Percentiles rank a stretch among this genome's conserved stretches.
phyloP scores from a whole-genome alignment of 805 yeast species.

The Zygoascus bituminiphila region DNA sequence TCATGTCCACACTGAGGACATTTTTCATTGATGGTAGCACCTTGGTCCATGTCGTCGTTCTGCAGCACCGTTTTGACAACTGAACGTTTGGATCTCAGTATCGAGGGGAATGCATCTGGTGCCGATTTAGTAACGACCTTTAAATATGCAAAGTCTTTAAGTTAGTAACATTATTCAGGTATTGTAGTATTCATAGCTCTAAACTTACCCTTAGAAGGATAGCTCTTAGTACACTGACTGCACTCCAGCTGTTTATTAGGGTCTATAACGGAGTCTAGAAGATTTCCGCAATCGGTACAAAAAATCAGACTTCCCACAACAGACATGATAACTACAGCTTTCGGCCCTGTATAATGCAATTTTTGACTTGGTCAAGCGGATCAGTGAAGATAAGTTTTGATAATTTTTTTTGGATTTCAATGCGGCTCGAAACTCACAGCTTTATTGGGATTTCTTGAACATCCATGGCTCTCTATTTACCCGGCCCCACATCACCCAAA shows the following conservation, averaged over 20 bases:
- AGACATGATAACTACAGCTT: constrained; percentile 57
- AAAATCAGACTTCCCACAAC: constrained; percentile 93
- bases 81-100: constrained; percentile 70
- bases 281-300: constrained; percentile 87
- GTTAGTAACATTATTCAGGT: not conserved
- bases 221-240: constrained; percentile 39
- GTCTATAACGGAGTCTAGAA: constrained; percentile 60
- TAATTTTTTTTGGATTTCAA: too few relatives aligned
- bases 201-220: constrained; percentile 33
- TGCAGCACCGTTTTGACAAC: constrained; percentile 80
- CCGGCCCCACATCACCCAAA: not conserved
- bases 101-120: constrained; percentile 90
- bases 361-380: not conserved
- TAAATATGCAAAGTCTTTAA: constrained; percentile 35
- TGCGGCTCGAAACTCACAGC: too few relatives aligned
- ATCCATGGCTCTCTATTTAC: too few relatives aligned
- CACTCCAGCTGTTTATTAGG: constrained; percentile 46
- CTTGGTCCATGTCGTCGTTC: constrained; percentile 76
- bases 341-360: too few relatives aligned
- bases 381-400: too few relatives aligned
- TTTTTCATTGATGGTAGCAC: constrained; percentile 93
- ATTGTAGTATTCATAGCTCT: not conserved
- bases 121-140: constrained; percentile 84
- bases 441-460: too few relatives aligned
- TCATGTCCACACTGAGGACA: constrained; percentile 99